Evolutionary conservation across 176 grass and related monocot species (phyloP).

Genomic region (Pontederia crassipes): DNA sequence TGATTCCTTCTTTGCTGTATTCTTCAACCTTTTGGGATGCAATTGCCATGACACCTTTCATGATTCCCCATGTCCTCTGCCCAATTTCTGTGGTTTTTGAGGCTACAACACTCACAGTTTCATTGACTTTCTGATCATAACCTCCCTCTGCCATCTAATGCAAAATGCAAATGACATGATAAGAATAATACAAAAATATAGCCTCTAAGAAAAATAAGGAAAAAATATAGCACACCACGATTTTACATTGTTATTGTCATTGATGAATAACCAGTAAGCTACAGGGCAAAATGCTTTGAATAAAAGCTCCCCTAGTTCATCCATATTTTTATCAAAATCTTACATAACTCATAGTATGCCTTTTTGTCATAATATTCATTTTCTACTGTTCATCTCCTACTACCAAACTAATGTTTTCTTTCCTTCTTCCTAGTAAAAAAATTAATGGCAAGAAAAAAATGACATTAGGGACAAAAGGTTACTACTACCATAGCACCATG

Average conservation of each 20-base stretch:
- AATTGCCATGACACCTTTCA: slow-evolving; percentile 88
- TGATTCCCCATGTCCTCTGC: slow-evolving; percentile 86
- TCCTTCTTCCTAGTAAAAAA: too few species aligned
- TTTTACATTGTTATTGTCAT: too few species aligned
- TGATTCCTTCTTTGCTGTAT: slow-evolving; percentile 66
- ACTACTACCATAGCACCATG: too few species aligned
- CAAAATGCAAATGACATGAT: slow-evolving; percentile 2
- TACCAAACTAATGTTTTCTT: too few species aligned
- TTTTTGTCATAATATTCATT: too few species aligned
- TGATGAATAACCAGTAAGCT: too few species aligned
- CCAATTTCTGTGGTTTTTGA: slow-evolving; percentile 88
- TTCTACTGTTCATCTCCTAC: too few species aligned
- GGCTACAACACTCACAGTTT: slow-evolving; percentile 84
- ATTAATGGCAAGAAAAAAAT: too few species aligned
- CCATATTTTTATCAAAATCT: neutral
- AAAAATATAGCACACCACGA: too few species aligned
- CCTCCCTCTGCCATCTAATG: slow-evolving; percentile 86
- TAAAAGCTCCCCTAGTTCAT: neutral
- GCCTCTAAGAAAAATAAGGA: too few species aligned
- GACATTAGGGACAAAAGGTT: too few species aligned
- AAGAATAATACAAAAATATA: neutral
- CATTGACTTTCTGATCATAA: slow-evolving; percentile 94
- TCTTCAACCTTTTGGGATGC: slow-evolving; percentile 91
- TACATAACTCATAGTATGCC: too few species aligned
- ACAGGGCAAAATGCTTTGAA: neutral